These are phyloP conservation scores for Cajanus cajan DNA, from an alignment of 306 rosid genomes.

Conservation along the genomic window DNA sequence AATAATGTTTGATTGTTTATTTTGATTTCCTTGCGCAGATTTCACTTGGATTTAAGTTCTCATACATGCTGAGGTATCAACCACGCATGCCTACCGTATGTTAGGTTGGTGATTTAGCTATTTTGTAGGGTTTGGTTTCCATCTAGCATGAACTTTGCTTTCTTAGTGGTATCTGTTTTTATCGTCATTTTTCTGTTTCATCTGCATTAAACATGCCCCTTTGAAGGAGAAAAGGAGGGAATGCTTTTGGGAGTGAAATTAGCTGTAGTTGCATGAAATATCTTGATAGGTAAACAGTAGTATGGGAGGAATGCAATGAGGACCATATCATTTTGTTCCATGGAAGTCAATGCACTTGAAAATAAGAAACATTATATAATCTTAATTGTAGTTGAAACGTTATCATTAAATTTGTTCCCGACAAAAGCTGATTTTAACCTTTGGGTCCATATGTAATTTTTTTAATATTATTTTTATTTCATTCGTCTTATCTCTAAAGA, in stretches of 20 bases:
- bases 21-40: constrained; percentile 27
- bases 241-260: neutral
- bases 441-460: neutral
- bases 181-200: neutral
- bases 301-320: neutral
- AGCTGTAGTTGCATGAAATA: neutral
- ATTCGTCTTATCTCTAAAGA: neutral
- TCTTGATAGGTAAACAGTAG: neutral
- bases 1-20: constrained; percentile 50
- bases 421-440: neutral
- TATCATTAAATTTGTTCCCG: neutral
- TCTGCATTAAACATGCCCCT: neutral
- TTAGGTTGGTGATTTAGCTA: constrained; percentile 15
- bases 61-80: constrained; percentile 18
- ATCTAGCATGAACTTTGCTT: neutral
- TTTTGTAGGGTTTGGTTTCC: neutral
- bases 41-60: constrained; percentile 31
- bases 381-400: neutral
- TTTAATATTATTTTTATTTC: neutral
- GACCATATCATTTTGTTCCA: neutral
- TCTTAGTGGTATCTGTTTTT: constrained; percentile 7
- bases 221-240: neutral
- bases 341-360: neutral
- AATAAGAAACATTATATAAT: neutral
- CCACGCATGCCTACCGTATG: constrained; percentile 3